Evolutionary conservation across 1,284 basidiomycete species (phyloP), one percentile per base, ranked within the genome.

Genomic region (Cryptococcus sp.): DNA sequence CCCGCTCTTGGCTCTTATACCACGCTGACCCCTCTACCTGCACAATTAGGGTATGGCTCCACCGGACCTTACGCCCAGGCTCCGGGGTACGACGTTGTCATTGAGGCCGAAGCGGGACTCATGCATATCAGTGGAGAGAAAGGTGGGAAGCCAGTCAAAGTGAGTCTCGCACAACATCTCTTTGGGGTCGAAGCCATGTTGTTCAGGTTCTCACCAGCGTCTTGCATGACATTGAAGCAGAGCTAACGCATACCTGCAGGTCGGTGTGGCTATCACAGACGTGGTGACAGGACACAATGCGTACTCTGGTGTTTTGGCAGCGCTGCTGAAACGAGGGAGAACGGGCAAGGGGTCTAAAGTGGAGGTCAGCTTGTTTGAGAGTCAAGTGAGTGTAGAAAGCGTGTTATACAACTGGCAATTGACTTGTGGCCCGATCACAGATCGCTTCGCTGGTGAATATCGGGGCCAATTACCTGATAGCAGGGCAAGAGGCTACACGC

Each of bases 81-180:
- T 39, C 88, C 92, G 15, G 93, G 93, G 5, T 95, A 95, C 76
- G 92, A 95, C 73, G 93, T 94, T 26, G 84, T 91, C 37, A 89
- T 93, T 43, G 91, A 93, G 74, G 92, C 87, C 13, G 91, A 95
- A 78, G 92, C 92, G 26, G 93, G 93, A 15, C 78, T 95, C 50
- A 94, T 95, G 91, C 91, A 94, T 77, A 94, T 94, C 69, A 97
- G 94, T 10, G 93, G 93, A 47, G 94, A 97, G 78, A 83, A 87
- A 7, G 88, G 90, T 68, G 86, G 93, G 3, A 84, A 86, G 16
- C 94, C 93, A 1, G 89, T 87, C 74, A 97, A 97, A 78, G 78
- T 79, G 26, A 58, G 68, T 50, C 29, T 22, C 15, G 16, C 17
- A 45, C 13, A 26, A 47, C 1, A 11, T 29, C 26, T 29, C 5